Conservation (phyloP, 352 stramenopile species). For the Aphanomyces euteiches region DNA sequence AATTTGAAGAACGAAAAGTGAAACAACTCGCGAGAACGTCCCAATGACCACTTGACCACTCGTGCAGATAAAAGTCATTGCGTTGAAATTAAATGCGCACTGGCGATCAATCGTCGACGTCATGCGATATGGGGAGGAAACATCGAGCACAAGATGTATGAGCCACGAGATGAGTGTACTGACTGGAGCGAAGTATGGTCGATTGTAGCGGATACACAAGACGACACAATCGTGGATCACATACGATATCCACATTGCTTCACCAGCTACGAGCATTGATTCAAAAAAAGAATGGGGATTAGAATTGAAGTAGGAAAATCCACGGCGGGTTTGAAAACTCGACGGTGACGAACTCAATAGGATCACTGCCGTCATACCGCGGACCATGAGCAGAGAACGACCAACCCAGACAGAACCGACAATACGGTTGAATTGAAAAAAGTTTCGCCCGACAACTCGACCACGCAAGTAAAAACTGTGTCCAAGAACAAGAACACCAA, state of each 20-base stretch:
- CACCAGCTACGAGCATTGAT: neutral
- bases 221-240: slow-evolving; percentile 4
- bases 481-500: too few relatives aligned
- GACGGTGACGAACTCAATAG: neutral
- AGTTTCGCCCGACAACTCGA: neutral
- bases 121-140: neutral
- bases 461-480: too few relatives aligned
- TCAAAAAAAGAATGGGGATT: neutral
- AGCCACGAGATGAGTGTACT: neutral
- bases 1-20: too few relatives aligned
- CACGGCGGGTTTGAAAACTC: neutral
- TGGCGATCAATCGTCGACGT: neutral
- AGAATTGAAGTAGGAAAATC: neutral
- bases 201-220: neutral
- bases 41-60: neutral
- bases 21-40: too few relatives aligned
- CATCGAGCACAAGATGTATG: neutral
- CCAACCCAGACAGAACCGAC: slow-evolving; percentile 18
- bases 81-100: slow-evolving; percentile 7
- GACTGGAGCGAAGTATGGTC: neutral
- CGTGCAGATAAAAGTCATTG: neutral
- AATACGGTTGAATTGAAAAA: slow-evolving; percentile 17
- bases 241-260: slow-evolving; percentile 17
- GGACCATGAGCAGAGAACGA: slow-evolving; percentile 6
- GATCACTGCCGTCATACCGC: slow-evolving; percentile 8